These are phyloP conservation scores for Neospora caninum DNA, from an alignment of 169 alveolate species.

Conservation along the genomic window DNA sequence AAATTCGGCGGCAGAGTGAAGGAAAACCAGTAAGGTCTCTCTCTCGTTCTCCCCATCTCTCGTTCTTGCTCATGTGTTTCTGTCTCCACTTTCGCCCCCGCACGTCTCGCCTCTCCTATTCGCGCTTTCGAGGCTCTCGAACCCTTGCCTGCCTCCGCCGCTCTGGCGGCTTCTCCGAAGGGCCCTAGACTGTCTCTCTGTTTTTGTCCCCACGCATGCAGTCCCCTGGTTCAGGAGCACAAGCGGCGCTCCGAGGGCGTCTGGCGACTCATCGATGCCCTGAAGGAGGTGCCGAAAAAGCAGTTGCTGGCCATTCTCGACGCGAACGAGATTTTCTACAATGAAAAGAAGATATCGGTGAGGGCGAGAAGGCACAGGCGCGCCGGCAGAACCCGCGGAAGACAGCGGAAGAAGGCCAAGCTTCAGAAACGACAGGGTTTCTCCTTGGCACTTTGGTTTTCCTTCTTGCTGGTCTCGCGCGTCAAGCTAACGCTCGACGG, in stretches of 20 bases:
- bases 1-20: slow-evolving; percentile 53
- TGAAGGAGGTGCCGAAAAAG: slow-evolving; percentile 63
- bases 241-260: slow-evolving; percentile 1
- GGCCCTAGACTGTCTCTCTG: too few species aligned
- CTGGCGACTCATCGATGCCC: background rate
- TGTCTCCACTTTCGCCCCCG: background rate
- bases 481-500: too few species aligned
- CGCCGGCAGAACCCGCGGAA: too few species aligned
- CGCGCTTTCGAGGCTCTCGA: too few species aligned
- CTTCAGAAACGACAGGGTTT: too few species aligned
- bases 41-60: background rate
- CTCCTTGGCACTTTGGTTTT: background rate
- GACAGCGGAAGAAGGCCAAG: too few species aligned
- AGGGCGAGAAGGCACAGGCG: too few species aligned
- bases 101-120: too few species aligned
- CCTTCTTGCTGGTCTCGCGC: background rate
- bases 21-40: slow-evolving; percentile 53
- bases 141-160: too few species aligned
- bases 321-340: slow-evolving; percentile 64
- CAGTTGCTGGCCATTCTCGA: slow-evolving; percentile 64
- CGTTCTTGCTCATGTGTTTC: background rate
- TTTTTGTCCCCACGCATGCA: background rate
- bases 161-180: too few species aligned
- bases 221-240: slow-evolving; percentile 34
- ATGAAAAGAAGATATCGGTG: slow-evolving; percentile 58